Evolutionary conservation across 176 grass and related monocot genomes (phyloP), one percentile per base, ranked within the genome.

Genomic region (Raddia distichophylla): DNA sequence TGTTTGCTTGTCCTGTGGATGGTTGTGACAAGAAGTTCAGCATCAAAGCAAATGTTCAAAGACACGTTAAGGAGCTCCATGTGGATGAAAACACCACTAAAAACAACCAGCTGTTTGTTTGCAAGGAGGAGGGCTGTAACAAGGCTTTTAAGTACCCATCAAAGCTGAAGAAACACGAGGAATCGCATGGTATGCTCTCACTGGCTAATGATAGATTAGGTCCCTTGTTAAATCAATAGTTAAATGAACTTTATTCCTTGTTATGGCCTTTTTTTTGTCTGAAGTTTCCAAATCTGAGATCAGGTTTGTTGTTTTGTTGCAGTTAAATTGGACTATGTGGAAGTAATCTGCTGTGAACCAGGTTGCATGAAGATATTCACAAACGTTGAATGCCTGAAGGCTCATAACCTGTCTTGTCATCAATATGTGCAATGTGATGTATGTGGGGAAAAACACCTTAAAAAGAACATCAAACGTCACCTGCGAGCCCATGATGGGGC

Each of bases 81-180:
- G 67, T 82, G 69, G 76, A 79, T 64, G 60, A 47, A 67, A 68
- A 40, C 42, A 40, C 5, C 5, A 33, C 11, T 56, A 82, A 91
- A 80, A 67, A 54, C 60, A 50, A 61, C 58, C 81, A 87, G 63
- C 76, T 82, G n/a, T 85, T 53, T 79, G 64, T 89, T 71, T 94
- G 92, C 10, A 45, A 85, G 67, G 92, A 94, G 77, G 74, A 79
- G 16, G 91, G 88, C 9, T 94, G 92, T 87, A 88, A 77, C 80
- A 91, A 89, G 77, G 75, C 34, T 64, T 91, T 94, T 63, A 94
- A 84, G 84, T 94, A 94, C 71, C 32, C 77, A 63, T 94, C 92
- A 8, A 89, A 42, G 80, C 76, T 94, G 51, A 94, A 75, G 83
- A 94, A 91, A 80, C 89, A 94, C 2, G 89, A 94, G 84, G 92